Percentiles rank a stretch among this genome's conserved stretches.
Evolutionary conservation across 2,329 filamentous ascomycete species (phyloP).

Genomic region (Xylariaceae sp.): DNA sequence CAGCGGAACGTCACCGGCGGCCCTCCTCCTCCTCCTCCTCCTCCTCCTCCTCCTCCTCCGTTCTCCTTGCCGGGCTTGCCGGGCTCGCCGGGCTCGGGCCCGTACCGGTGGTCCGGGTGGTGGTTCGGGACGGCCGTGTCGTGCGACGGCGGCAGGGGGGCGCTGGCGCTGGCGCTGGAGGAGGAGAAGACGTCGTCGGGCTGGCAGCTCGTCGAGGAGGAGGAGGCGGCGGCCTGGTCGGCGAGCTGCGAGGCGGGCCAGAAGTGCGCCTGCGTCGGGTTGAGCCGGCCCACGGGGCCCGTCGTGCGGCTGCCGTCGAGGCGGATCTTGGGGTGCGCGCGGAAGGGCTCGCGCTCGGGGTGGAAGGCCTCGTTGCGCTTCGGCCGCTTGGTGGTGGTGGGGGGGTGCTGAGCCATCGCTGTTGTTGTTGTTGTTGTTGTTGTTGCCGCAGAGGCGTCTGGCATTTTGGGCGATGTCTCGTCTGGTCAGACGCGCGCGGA

Average conservation of each 20-base stretch:
- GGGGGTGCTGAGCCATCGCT: too few relatives aligned
- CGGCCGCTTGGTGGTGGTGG: background rate
- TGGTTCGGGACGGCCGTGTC: too few relatives aligned
- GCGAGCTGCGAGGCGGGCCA: too few relatives aligned
- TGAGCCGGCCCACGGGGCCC: conserved; percentile 1
- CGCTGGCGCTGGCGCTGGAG: background rate
- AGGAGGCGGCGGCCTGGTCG: background rate
- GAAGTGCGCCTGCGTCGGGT: conserved; percentile 2
- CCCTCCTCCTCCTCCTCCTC: background rate
- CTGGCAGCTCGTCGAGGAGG: too few relatives aligned
- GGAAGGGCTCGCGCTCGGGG: background rate
- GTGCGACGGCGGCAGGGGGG: background rate
- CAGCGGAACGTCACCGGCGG: conserved; percentile 4
- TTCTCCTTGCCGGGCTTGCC: background rate
- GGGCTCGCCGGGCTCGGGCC: too few relatives aligned
- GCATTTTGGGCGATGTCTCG: too few relatives aligned
- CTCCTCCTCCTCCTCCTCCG: background rate
- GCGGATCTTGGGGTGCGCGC: background rate
- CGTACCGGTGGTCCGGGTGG: too few relatives aligned
- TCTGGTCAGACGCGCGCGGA: too few relatives aligned
- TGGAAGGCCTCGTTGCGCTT: background rate
- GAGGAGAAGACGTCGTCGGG: background rate
- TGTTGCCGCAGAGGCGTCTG: too few relatives aligned
- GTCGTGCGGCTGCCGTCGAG: background rate
- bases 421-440: too few relatives aligned